Percentiles rank a stretch among this genome's conserved stretches.
Evolutionary conservation across 1,284 basidiomycete species (phyloP).

Genomic region (Trichosporon sp.): DNA sequence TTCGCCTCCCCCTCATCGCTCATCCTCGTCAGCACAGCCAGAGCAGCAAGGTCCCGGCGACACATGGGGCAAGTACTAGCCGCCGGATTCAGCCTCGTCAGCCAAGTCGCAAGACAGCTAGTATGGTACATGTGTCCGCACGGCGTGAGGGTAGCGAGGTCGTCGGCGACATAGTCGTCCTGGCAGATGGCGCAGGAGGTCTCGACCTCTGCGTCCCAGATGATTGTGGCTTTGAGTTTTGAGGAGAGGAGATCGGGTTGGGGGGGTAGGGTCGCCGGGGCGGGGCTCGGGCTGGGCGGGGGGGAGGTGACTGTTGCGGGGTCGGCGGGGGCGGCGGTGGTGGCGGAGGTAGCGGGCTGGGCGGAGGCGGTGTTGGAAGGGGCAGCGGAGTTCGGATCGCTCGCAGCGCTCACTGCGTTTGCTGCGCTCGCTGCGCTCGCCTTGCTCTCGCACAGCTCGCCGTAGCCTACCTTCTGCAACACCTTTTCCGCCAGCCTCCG

Average conservation of each 20-base stretch:
- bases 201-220: neutral
- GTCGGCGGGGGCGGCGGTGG: neutral
- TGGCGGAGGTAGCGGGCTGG: neutral
- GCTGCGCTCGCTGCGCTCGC: neutral
- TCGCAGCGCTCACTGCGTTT: neutral
- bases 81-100: slow-evolving; percentile 23
- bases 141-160: slow-evolving; percentile 28
- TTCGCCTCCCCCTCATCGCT: slow-evolving; percentile 2
- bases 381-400: neutral
- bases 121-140: slow-evolving; percentile 45
- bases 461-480: neutral
- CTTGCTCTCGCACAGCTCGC: neutral
- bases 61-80: slow-evolving; percentile 42
- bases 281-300: too few relatives aligned
- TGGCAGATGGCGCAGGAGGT: slow-evolving; percentile 17
- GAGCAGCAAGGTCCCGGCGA: slow-evolving; percentile 33
- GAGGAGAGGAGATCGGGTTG: too few relatives aligned
- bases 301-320: neutral
- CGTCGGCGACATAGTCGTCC: slow-evolving; percentile 28
- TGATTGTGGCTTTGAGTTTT: neutral
- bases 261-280: too few relatives aligned
- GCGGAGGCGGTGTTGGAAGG: neutral
- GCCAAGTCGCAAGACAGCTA: slow-evolving; percentile 35
- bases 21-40: slow-evolving; percentile 12
- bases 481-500: neutral